These are phyloP conservation scores for Coniochaeta sp. DNA, from an alignment of 2,329 filamentous ascomycete genomes.

Conservation along the genomic window DNA sequence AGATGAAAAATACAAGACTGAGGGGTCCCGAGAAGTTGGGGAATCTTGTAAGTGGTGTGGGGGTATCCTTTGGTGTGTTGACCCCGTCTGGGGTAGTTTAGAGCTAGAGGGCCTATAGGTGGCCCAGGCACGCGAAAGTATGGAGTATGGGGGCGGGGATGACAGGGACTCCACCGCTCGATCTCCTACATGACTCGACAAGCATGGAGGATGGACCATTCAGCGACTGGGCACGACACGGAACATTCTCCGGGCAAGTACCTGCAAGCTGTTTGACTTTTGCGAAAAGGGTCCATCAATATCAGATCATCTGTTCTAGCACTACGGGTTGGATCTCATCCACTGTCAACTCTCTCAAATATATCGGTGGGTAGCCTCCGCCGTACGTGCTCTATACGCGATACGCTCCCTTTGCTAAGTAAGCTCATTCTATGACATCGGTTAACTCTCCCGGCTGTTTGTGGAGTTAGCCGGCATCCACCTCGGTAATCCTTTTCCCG, in stretches of 20 bases:
- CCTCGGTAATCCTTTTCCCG: conserved; percentile 1
- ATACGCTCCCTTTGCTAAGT: neutral
- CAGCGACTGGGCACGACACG: neutral
- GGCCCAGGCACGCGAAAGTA: too few relatives aligned
- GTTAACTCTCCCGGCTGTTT: neutral
- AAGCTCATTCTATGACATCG: neutral
- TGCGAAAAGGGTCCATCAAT: neutral
- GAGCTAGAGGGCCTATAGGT: neutral
- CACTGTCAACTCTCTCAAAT: neutral
- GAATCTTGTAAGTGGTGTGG: neutral
- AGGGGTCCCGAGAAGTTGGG: neutral
- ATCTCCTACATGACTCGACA: neutral
- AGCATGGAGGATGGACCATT: neutral
- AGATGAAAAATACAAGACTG: neutral
- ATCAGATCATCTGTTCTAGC: neutral
- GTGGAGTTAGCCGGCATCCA: neutral
- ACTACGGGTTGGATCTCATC: neutral
- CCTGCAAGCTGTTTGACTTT: too few relatives aligned
- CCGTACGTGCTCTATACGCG: neutral
- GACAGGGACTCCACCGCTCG: neutral
- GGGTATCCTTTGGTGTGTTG: neutral
- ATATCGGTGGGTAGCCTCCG: neutral
- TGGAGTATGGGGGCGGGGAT: too few relatives aligned
- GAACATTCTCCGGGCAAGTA: neutral
- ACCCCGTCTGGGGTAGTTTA: neutral